Evolutionary conservation across 176 grass and related monocot genomes (phyloP).

Genomic region (Eragrostis curvula): DNA sequence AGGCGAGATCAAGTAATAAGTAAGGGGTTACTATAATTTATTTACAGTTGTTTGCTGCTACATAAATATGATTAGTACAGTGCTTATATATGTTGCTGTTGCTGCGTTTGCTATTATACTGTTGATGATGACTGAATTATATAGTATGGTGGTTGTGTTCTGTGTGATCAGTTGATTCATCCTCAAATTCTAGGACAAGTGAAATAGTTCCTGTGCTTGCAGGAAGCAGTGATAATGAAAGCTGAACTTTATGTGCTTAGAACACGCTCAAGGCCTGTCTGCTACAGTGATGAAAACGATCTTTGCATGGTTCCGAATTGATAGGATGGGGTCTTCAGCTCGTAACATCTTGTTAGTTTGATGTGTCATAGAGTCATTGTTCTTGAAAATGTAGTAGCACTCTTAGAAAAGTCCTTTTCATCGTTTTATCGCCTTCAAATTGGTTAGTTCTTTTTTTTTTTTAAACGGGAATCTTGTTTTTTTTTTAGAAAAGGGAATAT

Average conservation of each 20-base stretch:
- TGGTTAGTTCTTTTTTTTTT: too few species aligned
- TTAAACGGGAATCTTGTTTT: too few species aligned
- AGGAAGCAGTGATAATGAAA: neutral
- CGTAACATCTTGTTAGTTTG: neutral
- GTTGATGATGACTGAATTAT: neutral
- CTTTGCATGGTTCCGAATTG: neutral
- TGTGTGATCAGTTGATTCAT: neutral
- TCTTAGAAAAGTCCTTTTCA: too few species aligned
- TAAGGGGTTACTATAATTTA: neutral
- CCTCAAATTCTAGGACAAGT: neutral
- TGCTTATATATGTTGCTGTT: neutral
- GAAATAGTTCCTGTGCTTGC: neutral
- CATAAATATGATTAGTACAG: conserved; percentile 14
- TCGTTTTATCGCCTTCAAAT: too few species aligned
- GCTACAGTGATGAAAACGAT: neutral
- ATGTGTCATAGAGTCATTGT: too few species aligned
- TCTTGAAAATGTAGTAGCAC: too few species aligned
- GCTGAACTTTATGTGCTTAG: neutral
- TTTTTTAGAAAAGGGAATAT: too few species aligned
- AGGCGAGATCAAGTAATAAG: neutral
- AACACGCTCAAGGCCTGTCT: neutral
- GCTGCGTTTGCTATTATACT: neutral
- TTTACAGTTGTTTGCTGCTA: conserved; percentile 5
- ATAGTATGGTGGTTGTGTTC: neutral
- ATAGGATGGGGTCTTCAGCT: neutral